These are phyloP conservation scores for Fusarium aywerte DNA, from an alignment of 2,329 filamentous ascomycete genomes.

Conservation along the genomic window DNA sequence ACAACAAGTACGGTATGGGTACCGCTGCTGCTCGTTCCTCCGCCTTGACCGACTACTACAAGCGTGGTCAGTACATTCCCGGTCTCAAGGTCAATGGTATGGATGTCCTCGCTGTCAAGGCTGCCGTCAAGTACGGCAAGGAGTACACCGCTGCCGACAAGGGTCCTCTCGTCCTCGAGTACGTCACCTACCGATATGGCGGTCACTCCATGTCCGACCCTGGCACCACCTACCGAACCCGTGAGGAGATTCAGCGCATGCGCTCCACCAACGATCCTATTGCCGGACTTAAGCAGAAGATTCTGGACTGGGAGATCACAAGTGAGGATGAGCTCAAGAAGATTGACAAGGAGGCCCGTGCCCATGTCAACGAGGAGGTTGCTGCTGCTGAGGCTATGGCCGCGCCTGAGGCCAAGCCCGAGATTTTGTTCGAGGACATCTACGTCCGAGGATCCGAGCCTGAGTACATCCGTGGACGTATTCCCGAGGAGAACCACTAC, in stretches of 20 bases:
- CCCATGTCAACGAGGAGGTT: constrained; percentile 88
- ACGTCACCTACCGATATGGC: constrained; percentile 99
- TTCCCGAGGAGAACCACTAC: constrained; percentile 40
- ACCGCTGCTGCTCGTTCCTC: constrained; percentile 94
- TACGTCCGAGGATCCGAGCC: constrained; percentile 44
- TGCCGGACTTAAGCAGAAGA: constrained; percentile 96
- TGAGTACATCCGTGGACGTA: constrained; percentile 46
- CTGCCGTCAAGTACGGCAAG: constrained; percentile 93
- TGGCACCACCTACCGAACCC: constrained; percentile 98
- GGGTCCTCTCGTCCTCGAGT: constrained; percentile 96
- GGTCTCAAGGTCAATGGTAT: constrained; percentile 99
- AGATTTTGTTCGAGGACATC: constrained; percentile 82
- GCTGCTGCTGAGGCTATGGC: constrained; percentile 90
- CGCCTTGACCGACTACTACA: constrained; percentile 99
- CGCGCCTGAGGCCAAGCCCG: constrained; percentile 77
- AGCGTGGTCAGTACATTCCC: constrained; percentile 99
- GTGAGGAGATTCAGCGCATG: constrained; percentile 99
- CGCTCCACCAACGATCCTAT: constrained; percentile 98
- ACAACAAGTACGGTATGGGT: constrained; percentile 99
- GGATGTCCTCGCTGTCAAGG: constrained; percentile 98
- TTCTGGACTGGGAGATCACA: constrained; percentile 92
- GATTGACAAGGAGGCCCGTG: constrained; percentile 93
- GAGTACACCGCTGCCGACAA: constrained; percentile 85
- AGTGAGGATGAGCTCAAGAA: constrained; percentile 95
- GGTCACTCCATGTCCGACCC: constrained; percentile 99